Evolutionary conservation across 129 eudicot species (phyloP).

Genomic region (Chrysanthemum lavandulifolium): DNA sequence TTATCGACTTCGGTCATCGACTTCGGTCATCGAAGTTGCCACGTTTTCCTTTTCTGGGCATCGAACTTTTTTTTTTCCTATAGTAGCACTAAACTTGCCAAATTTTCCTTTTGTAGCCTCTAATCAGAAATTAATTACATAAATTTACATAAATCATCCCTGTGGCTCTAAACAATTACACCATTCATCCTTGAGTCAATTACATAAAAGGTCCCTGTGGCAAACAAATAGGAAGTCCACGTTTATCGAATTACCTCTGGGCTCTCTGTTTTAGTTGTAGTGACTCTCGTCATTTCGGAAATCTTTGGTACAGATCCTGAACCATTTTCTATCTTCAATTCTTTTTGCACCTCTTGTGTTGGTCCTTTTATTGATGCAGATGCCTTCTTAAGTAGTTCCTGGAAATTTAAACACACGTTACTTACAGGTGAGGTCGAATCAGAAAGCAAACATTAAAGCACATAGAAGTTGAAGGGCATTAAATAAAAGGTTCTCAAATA

Average conservation of each 20-base stretch:
- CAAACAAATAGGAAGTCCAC: background rate
- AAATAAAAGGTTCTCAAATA: background rate
- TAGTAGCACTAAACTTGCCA: no score
- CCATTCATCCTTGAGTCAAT: no score
- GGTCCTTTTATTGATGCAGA: constrained; percentile 49
- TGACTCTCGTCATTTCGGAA: constrained; percentile 42
- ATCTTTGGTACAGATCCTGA: constrained; percentile 39
- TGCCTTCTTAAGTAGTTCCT: constrained; percentile 77
- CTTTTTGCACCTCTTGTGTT: constrained; percentile 35
- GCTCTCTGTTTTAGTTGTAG: constrained; percentile 40
- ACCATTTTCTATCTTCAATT: constrained; percentile 35
- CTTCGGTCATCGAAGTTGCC: no score
- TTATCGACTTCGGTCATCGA: no score
- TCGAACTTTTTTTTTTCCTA: no score
- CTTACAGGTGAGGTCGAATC: background rate
- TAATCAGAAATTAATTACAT: no score
- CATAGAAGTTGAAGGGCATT: background rate
- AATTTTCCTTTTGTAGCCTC: no score
- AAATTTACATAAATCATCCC: no score
- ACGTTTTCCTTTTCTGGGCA: no score
- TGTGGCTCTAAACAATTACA: no score
- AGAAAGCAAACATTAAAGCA: constrained; percentile 1
- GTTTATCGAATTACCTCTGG: constrained; percentile 40
- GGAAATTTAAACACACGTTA: constrained; percentile 13
- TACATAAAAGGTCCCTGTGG: no score